Evolutionary conservation across 805 yeast species (phyloP), one percentile per base, ranked within the genome.

Genomic region (Saturnispora halmiae): DNA sequence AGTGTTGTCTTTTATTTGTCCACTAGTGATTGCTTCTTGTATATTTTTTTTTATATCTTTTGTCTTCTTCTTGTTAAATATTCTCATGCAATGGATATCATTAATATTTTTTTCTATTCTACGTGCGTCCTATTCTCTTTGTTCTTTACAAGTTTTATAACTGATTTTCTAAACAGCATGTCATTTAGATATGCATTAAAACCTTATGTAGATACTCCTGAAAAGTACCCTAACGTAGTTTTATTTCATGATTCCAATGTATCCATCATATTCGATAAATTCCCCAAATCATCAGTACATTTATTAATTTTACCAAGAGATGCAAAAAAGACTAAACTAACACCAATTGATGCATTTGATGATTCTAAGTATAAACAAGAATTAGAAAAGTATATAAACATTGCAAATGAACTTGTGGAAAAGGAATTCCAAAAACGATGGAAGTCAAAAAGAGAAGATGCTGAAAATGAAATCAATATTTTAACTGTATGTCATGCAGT

Each of bases 401-500:
- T 51, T 49, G 70, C 71, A 19, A 61, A 51, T 47, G 46, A 45
- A 14, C 10, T 52, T 27, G 28, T 51, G 6, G 11, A 8, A 3
- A 33, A 45, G 16, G 46, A 44, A 34, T 57, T 54, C 43, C 22
- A 41, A 8, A 26, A 37, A 14, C 21, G 38, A 10, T 56, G 50
- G 41, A 29, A 37, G 20, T n/a, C 38, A 16, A 31, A 31, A 16
- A 26, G 20, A 15, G 7, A 37, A 14, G 37, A 31, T 19, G 34
- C 9, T 19, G 22, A 31, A 19, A 14, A 31, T 19, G n/a, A 43
- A 51, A 1, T 54, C 5, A 34, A 56, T 25, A 62, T 81, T 7
- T 61, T 63, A 44, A 70, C 69, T 7, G 90, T 94, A 1, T 68
- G 82, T 20, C 94, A 84, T 58, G 58, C 82, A 4, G 69, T 69